Evolutionary conservation across 192 early-diverging fungal species (phyloP), one percentile per base, ranked within the genome.

Genomic region (Coemansia sp.): DNA sequence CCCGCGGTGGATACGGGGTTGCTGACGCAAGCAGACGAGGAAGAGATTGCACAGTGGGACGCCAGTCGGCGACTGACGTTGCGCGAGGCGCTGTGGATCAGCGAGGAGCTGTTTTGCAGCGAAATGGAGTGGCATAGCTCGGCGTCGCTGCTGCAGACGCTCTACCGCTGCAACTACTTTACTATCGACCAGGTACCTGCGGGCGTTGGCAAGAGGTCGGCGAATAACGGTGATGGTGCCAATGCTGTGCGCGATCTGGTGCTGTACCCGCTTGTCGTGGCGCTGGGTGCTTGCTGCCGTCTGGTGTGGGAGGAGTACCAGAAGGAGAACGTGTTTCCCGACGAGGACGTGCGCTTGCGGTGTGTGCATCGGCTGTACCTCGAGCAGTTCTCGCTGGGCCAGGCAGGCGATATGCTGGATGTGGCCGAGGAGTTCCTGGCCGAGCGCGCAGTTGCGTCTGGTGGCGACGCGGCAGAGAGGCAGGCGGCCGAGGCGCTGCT

Each of bases 1-100:
- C 46, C 71, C 9, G 64, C 60, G 28, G 48, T 74, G 25, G 71
- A 74, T 60, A 74, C 67, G 71, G 71, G 71, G 28, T 59, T 74
- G 60, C 51, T 64, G 17, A 49, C 52, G 0, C 33, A 23, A 0
- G 47, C 40, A 11, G 60, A 67, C 60, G n/a, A 39, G 2, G 47
- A 22, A 5, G 58, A 62, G 44, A 67, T 59, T 17, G 42, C 46
- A 13, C 50, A 54, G 5, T 74, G 71, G 71, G 71, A 74, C 36
- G 36, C 64, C 0, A 20, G 32, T 9, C 36, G 64, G 8, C 3
- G 2, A 13, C 48, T 74, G 20, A 57, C 51, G 7, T 34, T 67
- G 11, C 13, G 19, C 0, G 55, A 73, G 23, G 35, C 45, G 3
- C 50, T 61, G 46, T 73, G 70, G 70, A 54, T 73, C 18, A 26